Conservation (phyloP, 202 grass and related monocot genomes). For the Schoenoplectus tabernaemontani region DNA sequence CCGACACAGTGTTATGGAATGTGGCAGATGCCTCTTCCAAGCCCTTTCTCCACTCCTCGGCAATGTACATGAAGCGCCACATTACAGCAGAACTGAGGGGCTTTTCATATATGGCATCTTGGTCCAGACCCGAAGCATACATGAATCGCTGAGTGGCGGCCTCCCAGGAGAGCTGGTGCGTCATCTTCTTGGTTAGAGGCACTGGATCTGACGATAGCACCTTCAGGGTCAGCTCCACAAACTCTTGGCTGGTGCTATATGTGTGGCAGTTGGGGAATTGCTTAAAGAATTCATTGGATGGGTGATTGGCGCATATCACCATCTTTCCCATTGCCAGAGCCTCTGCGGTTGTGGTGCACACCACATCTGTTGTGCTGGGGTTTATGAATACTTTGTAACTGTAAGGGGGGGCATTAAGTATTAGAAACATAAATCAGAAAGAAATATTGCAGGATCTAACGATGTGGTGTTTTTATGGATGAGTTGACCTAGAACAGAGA, state of each 20-base stretch:
- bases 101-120: conserved; percentile 19
- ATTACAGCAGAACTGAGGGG: conserved; percentile 23
- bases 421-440: conserved; percentile 19
- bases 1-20: conserved; percentile 68
- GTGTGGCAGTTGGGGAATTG: conserved; percentile 85
- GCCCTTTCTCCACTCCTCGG: conserved; percentile 54
- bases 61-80: conserved; percentile 44
- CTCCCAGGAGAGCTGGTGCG: conserved; percentile 87
- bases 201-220: conserved; percentile 48
- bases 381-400: conserved; percentile 99
- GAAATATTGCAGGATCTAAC: neutral
- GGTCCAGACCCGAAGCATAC: conserved; percentile 42
- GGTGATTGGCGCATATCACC: conserved; percentile 80
- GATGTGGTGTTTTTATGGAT: too few species aligned
- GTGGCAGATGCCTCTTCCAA: conserved; percentile 75
- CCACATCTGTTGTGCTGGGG: conserved; percentile 90
- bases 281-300: conserved; percentile 94
- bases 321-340: conserved; percentile 94
- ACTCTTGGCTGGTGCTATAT: conserved; percentile 61
- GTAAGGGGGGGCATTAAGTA: neutral
- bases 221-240: conserved; percentile 58
- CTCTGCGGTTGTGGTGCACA: conserved; percentile 94
- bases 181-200: conserved; percentile 49
- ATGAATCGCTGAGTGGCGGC: conserved; percentile 83
- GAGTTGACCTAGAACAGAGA: too few species aligned